These are phyloP conservation scores for Anthoceros angustus DNA, from an alignment of 225 moss, liverwort and hornwort species.

Conservation along the genomic window DNA sequence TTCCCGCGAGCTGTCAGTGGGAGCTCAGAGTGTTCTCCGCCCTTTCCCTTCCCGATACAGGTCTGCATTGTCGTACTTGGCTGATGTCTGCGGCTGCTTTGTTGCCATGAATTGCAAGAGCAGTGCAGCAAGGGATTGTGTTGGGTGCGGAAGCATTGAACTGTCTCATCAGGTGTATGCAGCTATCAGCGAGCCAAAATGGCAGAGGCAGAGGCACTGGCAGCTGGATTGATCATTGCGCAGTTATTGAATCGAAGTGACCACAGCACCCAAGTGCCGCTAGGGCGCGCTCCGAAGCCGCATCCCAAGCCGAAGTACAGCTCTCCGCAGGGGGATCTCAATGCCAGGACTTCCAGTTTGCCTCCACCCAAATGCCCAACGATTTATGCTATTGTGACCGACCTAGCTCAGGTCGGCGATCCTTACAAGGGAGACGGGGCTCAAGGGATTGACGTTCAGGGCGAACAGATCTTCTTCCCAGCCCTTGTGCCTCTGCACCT, in stretches of 20 bases:
- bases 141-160: too few relatives aligned
- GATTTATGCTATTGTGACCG: constrained; percentile 40
- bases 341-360: neutral
- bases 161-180: too few relatives aligned
- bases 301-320: constrained; percentile 9
- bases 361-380: constrained; percentile 40
- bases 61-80: too few relatives aligned
- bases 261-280: constrained; percentile 16
- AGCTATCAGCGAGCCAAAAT: neutral
- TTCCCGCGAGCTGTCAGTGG: too few relatives aligned
- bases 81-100: too few relatives aligned
- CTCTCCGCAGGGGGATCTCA: neutral
- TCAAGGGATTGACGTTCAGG: constrained; percentile 15
- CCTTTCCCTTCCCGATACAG: too few relatives aligned
- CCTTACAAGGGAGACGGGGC: constrained; percentile 16
- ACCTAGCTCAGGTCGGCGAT: constrained; percentile 28
- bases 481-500: constrained; percentile 41
- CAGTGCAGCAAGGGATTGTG: too few relatives aligned
- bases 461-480: constrained; percentile 21
- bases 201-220: constrained; percentile 12
- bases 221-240: constrained; percentile 31
- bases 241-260: constrained; percentile 20
- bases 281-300: constrained; percentile 3
- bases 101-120: too few relatives aligned
- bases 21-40: too few relatives aligned